Conservation (phyloP, 306 rosid species). For the Hippophae rhamnoides region DNA sequence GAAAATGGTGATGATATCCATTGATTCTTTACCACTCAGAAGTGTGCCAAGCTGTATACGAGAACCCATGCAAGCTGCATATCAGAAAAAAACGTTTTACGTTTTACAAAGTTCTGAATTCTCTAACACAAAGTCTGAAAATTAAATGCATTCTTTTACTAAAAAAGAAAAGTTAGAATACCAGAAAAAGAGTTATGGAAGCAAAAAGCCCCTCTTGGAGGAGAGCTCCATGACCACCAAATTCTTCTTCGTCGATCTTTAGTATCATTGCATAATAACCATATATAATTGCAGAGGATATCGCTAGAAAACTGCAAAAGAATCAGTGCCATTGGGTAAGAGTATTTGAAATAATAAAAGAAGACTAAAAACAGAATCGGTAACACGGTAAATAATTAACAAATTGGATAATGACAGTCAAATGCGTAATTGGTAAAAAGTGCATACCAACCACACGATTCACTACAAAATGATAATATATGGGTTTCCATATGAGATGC, state of each 20-base stretch:
- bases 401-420: too few relatives aligned
- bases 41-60: constrained; percentile 91
- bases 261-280: constrained; percentile 77
- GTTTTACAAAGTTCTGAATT: not conserved
- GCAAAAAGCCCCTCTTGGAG: constrained; percentile 99
- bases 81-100: constrained; percentile 2
- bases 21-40: constrained; percentile 41
- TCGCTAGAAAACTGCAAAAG: constrained; percentile 55
- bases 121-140: not conserved
- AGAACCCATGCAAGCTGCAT: constrained; percentile 89
- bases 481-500: too few relatives aligned
- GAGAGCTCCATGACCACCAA: constrained; percentile 96
- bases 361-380: too few relatives aligned
- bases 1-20: constrained; percentile 21
- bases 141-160: not conserved
- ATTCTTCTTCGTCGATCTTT: constrained; percentile 92
- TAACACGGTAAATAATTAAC: too few relatives aligned
- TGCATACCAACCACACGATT: too few relatives aligned
- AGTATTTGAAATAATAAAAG: too few relatives aligned
- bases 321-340: not conserved
- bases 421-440: too few relatives aligned
- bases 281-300: constrained; percentile 65
- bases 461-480: too few relatives aligned
- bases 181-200: constrained; percentile 88
- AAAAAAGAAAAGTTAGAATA: constrained; percentile 19